Evolutionary conservation across 1,284 basidiomycete genomes (phyloP).

Genomic region (Inonotus obliquus): DNA sequence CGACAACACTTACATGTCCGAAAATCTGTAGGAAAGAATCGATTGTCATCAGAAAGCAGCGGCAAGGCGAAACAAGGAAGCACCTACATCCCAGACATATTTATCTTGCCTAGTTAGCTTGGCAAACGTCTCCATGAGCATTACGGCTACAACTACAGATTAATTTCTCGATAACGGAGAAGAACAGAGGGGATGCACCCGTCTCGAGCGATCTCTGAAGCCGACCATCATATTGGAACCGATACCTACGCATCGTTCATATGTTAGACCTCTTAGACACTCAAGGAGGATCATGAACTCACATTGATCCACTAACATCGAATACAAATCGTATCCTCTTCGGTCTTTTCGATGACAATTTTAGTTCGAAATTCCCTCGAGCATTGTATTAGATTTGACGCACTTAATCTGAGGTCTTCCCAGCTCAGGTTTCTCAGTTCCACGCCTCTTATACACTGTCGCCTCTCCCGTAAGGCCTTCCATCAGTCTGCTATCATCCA

Average conservation of each 20-base stretch:
- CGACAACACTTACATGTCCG: slow-evolving; percentile 48
- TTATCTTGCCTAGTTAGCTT: slow-evolving; percentile 59
- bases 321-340: slow-evolving; percentile 67
- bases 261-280: background rate
- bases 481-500: slow-evolving; percentile 60
- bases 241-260: slow-evolving; percentile 43
- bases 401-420: slow-evolving; percentile 65
- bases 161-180: background rate
- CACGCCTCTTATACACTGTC: slow-evolving; percentile 63
- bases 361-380: background rate
- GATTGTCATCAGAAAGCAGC: background rate
- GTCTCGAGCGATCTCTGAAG: slow-evolving; percentile 59
- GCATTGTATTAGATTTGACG: slow-evolving; percentile 17
- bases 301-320: slow-evolving; percentile 69
- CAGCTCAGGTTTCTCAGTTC: slow-evolving; percentile 62
- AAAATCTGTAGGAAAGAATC: slow-evolving; percentile 40
- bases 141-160: slow-evolving; percentile 42
- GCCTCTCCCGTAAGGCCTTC: slow-evolving; percentile 64
- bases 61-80: background rate
- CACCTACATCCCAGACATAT: slow-evolving; percentile 65
- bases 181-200: slow-evolving; percentile 32
- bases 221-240: slow-evolving; percentile 66
- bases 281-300: slow-evolving; percentile 16
- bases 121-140: slow-evolving; percentile 68
- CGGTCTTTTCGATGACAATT: slow-evolving; percentile 35